Evolutionary conservation across 768 basidiomycete genomes (phyloP).

Genomic region (Clitopilus passeckerianus): DNA sequence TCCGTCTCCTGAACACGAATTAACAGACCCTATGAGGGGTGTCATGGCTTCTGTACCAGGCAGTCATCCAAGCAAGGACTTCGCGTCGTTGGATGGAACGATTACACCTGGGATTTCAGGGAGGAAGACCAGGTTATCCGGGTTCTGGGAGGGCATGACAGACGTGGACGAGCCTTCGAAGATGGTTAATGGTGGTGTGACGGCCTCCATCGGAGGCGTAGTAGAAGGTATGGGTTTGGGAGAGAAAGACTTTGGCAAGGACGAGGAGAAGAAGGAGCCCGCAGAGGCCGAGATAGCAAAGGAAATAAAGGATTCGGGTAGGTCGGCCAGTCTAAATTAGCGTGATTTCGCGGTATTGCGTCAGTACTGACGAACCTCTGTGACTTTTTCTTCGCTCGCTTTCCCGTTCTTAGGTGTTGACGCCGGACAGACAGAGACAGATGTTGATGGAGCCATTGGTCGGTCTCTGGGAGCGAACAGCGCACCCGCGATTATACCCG

Average conservation of each 20-base stretch:
- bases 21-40: constrained; percentile 85
- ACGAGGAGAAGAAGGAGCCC: neutral
- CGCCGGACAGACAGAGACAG: neutral
- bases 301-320: neutral
- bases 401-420: neutral
- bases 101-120: constrained; percentile 35
- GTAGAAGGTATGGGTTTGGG: neutral
- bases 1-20: constrained; percentile 88
- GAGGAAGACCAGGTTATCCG: constrained; percentile 46
- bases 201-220: constrained; percentile 1
- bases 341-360: neutral
- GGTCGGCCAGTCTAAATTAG: neutral
- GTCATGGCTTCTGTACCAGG: constrained; percentile 64
- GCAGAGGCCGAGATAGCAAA: neutral
- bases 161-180: constrained; percentile 43
- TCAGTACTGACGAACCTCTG: neutral
- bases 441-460: neutral
- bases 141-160: constrained; percentile 76
- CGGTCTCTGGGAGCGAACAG: neutral
- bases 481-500: neutral
- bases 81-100: constrained; percentile 22
- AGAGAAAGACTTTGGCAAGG: neutral
- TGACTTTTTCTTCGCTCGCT: neutral
- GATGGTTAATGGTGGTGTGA: constrained; percentile 7
- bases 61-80: constrained; percentile 35